phyloP scores from a whole-genome alignment of 352 stramenopile species.

The Synura sp. region DNA sequence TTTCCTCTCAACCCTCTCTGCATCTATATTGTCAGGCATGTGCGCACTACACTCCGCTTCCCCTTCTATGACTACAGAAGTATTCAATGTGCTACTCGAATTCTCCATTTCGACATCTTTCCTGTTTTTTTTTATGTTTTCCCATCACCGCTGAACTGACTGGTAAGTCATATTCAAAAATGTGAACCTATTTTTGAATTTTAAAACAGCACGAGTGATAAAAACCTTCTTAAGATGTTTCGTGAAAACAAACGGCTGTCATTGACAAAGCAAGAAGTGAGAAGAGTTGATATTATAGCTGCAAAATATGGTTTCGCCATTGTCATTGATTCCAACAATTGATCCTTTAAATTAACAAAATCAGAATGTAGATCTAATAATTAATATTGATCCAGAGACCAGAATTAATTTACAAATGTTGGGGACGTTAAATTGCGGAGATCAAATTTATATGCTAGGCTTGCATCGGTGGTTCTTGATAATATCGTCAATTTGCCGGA shows the following conservation, averaged over 20 bases:
- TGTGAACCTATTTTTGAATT: constrained; percentile 38
- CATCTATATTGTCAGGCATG: constrained; percentile 27
- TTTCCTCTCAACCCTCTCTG: constrained; percentile 24
- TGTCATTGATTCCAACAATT: constrained; percentile 27
- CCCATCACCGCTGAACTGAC: constrained; percentile 25
- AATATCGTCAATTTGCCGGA: constrained; percentile 26
- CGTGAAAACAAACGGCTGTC: constrained; percentile 29
- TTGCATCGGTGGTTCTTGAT: constrained; percentile 28
- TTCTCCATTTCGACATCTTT: constrained; percentile 29
- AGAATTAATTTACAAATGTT: constrained; percentile 34
- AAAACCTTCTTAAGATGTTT: constrained; percentile 35
- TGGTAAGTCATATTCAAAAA: constrained; percentile 38
- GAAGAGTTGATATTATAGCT: constrained; percentile 27
- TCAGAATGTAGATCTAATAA: constrained; percentile 28
- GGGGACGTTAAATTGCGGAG: constrained; percentile 25
- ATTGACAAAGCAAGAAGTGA: constrained; percentile 26
- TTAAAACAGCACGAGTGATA: constrained; percentile 34
- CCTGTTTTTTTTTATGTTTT: constrained; percentile 24
- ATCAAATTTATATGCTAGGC: constrained; percentile 28
- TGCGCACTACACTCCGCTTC: constrained; percentile 21
- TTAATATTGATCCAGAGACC: constrained; percentile 36
- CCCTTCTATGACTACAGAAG: constrained; percentile 24
- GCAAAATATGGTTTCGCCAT: constrained; percentile 25
- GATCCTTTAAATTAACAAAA: constrained; percentile 26
- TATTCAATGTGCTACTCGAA: constrained; percentile 31